phyloP scores from a whole-genome alignment of 352 stramenopile species.

The Peronospora farinosa region DNA sequence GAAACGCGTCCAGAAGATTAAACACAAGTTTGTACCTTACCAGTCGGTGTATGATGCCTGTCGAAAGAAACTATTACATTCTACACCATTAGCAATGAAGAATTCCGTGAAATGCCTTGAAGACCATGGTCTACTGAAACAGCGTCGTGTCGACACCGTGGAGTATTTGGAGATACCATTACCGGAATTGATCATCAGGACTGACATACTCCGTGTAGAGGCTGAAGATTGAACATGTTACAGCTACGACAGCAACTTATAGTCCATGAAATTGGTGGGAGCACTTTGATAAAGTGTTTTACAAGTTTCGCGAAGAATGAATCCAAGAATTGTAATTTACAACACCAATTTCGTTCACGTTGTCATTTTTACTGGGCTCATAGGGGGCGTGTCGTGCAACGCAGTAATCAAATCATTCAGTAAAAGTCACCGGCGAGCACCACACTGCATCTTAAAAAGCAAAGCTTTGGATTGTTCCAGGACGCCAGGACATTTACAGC shows the following conservation, averaged over 20 bases:
- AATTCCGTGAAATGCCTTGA: slow-evolving; percentile 58
- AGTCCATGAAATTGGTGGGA: neutral
- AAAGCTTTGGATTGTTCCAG: too few species aligned
- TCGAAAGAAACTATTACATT: slow-evolving; percentile 46
- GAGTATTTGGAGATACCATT: slow-evolving; percentile 52
- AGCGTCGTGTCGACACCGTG: slow-evolving; percentile 29
- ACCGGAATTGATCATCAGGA: slow-evolving; percentile 32
- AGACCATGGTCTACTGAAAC: slow-evolving; percentile 47
- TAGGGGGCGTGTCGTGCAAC: too few species aligned
- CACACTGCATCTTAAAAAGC: too few species aligned
- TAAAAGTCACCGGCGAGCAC: too few species aligned
- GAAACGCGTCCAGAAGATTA: slow-evolving; percentile 7
- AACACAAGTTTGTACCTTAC: slow-evolving; percentile 29
- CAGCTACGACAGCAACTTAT: neutral
- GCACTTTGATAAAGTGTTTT: neutral
- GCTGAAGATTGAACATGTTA: slow-evolving; percentile 4
- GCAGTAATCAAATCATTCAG: too few species aligned
- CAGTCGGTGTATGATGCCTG: slow-evolving; percentile 47
- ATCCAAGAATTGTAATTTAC: too few species aligned
- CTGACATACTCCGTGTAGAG: slow-evolving; percentile 37
- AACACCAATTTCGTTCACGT: too few species aligned
- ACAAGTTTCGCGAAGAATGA: neutral
- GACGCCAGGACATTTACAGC: too few species aligned
- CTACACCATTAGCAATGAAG: slow-evolving; percentile 48
- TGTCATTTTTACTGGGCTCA: too few species aligned